A percentile compares a stretch with the other conserved stretches of the same genome.
phyloP scores from a whole-genome alignment of 1,284 basidiomycete species.

The Cystobasidium slooffiae region DNA sequence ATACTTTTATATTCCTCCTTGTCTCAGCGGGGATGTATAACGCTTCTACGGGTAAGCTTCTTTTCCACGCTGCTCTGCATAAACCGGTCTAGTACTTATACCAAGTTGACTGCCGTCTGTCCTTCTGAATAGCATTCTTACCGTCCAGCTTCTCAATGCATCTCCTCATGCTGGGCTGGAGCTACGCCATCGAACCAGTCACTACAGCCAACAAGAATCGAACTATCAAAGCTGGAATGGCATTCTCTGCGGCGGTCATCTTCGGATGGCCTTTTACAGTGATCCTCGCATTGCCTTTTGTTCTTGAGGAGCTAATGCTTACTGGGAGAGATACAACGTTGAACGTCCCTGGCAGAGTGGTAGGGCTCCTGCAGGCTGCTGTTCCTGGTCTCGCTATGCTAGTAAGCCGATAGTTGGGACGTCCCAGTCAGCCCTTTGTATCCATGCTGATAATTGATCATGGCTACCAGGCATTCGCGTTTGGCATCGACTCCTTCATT shows the following conservation, averaged over 20 bases:
- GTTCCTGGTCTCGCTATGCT: constrained; percentile 58
- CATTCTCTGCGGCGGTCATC: constrained; percentile 77
- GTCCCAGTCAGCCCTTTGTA: neutral
- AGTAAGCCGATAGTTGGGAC: constrained; percentile 53
- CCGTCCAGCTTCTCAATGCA: constrained; percentile 97
- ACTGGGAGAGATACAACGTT: constrained; percentile 60
- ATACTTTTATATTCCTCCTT: constrained; percentile 81
- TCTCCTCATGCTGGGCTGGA: constrained; percentile 77
- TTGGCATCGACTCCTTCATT: constrained; percentile 79
- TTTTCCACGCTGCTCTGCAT: neutral
- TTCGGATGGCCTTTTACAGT: constrained; percentile 96
- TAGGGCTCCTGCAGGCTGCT: constrained; percentile 38
- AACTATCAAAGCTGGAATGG: constrained; percentile 65
- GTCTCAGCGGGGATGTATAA: constrained; percentile 93
- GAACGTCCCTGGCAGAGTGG: constrained; percentile 45
- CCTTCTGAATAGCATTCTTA: constrained; percentile 70
- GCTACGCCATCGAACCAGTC: constrained; percentile 73
- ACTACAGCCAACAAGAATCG: constrained; percentile 63
- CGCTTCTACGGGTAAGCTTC: constrained; percentile 71
- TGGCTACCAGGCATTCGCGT: constrained; percentile 70
- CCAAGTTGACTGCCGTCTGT: constrained; percentile 21
- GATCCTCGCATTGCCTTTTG: constrained; percentile 82
- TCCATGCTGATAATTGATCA: neutral
- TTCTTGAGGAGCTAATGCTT: constrained; percentile 86
- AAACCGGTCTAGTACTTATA: neutral